Base-by-base conservation (phyloP, 2,329 filamentous ascomycete species). In the Aspergillus novofumigatus region DNA sequence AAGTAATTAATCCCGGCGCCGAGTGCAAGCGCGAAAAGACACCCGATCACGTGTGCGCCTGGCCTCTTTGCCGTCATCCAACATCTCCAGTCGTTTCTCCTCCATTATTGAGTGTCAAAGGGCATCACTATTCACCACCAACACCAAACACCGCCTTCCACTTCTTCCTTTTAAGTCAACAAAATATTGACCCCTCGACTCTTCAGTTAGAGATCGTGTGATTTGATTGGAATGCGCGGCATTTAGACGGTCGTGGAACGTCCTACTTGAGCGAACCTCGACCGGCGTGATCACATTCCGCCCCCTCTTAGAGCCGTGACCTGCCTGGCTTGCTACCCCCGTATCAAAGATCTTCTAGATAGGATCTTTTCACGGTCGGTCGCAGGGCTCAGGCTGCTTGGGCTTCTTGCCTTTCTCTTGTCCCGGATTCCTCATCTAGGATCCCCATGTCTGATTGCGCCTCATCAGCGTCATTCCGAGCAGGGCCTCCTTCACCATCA, bases 401-500 rank as follows among this genome's bases (percentile, higher is more conserved):
- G 62, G 61, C 62, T 32, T 55, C 48, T 53, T 59, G 41, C 54
- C 55, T 52, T 52, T 53, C 25, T 45, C 52, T 49, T 52, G 49
- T 52, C 47, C 54, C 45, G 42, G 49, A 45, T 51, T 20, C 56
- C 50, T 52, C 59, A 57, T 56, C 57, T 58, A 48, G 54, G 58
- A 54, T 54, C 64, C 62, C 67, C 69, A 77, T 77, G 75, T 77
- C 74, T 67, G 66, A 71, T 72, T 70, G 67, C 65, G 61, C 61
- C 59, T 62, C 65, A 57, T 67, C 69, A 52, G 63, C 67, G 55
- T 67, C 73, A 54, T 72, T 70, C 58, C 69, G 64, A 66, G 65
- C 68, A 63, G 72, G 70, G 59, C 75, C 75, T 66, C 71, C 71
- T 60, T 78, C 76, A 57, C 76, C 76, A 58, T 71, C 74, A 21